phyloP scores from a whole-genome alignment of 148 eudicot genomes.

The Mesembryanthemum crystallinum region DNA sequence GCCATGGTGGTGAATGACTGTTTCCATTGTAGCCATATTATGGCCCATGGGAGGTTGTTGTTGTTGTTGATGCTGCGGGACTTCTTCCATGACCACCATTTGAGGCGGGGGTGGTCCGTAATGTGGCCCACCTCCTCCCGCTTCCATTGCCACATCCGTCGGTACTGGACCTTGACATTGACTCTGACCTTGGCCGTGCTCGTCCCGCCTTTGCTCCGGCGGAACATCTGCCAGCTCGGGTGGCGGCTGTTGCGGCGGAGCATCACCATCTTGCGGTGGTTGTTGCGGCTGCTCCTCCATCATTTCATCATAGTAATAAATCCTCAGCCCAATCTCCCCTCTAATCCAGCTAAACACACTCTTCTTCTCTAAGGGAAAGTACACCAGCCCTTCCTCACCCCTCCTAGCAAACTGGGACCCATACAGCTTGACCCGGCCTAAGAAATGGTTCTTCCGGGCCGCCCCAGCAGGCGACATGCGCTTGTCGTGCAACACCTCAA shows the following conservation, averaged over 20 bases:
- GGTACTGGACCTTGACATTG: slow-evolving; percentile 38
- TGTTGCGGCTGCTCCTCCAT: slow-evolving; percentile 12
- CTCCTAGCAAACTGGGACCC: slow-evolving; percentile 72
- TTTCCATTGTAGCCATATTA: neutral
- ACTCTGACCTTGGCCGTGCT: slow-evolving; percentile 21
- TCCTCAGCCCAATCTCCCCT: slow-evolving; percentile 82
- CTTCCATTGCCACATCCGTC: slow-evolving; percentile 44
- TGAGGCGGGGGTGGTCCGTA: slow-evolving; percentile 37
- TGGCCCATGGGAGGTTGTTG: slow-evolving; percentile 17
- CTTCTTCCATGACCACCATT: slow-evolving; percentile 30
- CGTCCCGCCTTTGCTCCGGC: slow-evolving; percentile 32
- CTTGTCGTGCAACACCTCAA: slow-evolving; percentile 84
- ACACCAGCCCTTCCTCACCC: slow-evolving; percentile 76
- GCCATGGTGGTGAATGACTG: slow-evolving; percentile 23
- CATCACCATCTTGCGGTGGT: slow-evolving; percentile 28
- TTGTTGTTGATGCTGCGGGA: slow-evolving; percentile 24
- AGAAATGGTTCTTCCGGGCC: slow-evolving; percentile 74
- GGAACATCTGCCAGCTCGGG: slow-evolving; percentile 28
- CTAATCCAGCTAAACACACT: slow-evolving; percentile 93
- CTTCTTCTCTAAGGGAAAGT: slow-evolving; percentile 79
- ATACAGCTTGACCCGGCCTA: slow-evolving; percentile 80
- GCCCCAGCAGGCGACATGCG: slow-evolving; percentile 54
- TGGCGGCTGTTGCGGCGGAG: slow-evolving; percentile 27
- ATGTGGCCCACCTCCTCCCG: slow-evolving; percentile 34
- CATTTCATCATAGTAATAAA: slow-evolving; percentile 64